Evolutionary conservation across 139 green algal species (phyloP), one percentile per base, ranked within the genome.

Genomic region (Coelastrella sp.): DNA sequence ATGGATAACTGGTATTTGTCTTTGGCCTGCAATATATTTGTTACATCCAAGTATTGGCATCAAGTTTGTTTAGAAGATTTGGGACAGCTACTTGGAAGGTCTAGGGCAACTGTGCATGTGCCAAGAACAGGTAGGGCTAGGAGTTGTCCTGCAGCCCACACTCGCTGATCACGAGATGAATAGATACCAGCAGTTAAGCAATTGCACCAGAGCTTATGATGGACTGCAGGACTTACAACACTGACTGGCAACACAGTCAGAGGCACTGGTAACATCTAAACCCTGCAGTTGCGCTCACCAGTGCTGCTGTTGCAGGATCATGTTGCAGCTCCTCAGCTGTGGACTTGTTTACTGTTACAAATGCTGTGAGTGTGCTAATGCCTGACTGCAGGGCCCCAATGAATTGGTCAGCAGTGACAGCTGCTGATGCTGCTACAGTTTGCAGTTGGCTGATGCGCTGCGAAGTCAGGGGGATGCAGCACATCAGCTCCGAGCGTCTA

Each of bases 301-400:
- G 72, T 27, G 51, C n/a, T 23, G 23, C 17, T 67, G 72, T 53
- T 19, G 27, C 48, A 32, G 30, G 32, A 9, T 9, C 35, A 19
- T 80, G 72, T n/a, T 62, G 30, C 30, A 80, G 48, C 72, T 80
- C 72, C 45, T 80, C 72, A 11, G 72, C 72, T 35, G 48, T 80
- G 5, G 45, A 21, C 48, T 53, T 66, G 45, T 80, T 64, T 11
- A 45, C 72, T 27, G 72, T 27, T 34, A 34, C 48, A 66, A 80
- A 80, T 4, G 48, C 72, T 27, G 72, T 37, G 17, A 80, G 48
- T 17, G 21, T 66, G 27, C 17, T 30, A 2, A 62, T 7, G 0
- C 30, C 3, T 7, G 45, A 45, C 41, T 50, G 30, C 72, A 80
- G 21, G 0, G 27, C 30, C 34, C 17, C 30, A 45, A 80, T 34